Percentiles rank a stretch among this genome's conserved stretches.
Evolutionary conservation across 2,329 filamentous ascomycete species (phyloP).

Genomic region (Neoscytalidium dimidiatum): DNA sequence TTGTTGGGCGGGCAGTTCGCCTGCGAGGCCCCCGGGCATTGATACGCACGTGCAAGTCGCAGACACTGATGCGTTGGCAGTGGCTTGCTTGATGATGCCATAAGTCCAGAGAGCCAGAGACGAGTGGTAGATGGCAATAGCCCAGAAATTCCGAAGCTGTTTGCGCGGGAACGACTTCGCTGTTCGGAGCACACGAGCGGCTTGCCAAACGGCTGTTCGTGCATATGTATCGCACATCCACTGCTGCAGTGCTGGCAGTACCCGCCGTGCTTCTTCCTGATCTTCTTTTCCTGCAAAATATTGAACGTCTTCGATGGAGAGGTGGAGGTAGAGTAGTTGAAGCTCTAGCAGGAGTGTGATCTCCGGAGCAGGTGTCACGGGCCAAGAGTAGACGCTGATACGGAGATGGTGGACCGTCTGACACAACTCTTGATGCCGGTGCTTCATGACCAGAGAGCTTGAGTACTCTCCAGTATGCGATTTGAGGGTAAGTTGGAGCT

Average conservation of each 20-base stretch:
- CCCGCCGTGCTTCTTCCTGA: constrained; percentile 63
- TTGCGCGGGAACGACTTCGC: constrained; percentile 57
- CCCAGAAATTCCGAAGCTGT: constrained; percentile 65
- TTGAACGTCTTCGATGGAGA: constrained; percentile 66
- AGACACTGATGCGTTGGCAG: background rate
- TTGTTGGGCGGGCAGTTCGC: background rate
- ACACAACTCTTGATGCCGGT: constrained; percentile 64
- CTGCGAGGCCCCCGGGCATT: background rate
- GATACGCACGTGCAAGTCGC: constrained; percentile 8
- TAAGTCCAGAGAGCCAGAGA: constrained; percentile 63
- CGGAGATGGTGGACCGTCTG: constrained; percentile 58
- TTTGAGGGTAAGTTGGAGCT: constrained; percentile 23
- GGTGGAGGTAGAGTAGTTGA: constrained; percentile 64
- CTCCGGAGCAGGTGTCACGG: constrained; percentile 4
- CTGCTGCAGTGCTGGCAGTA: constrained; percentile 60
- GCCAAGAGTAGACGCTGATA: constrained; percentile 41
- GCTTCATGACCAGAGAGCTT: constrained; percentile 33
- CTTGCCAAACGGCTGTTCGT: constrained; percentile 66
- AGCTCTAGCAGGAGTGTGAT: constrained; percentile 47
- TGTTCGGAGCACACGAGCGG: constrained; percentile 64
- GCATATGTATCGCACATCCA: constrained; percentile 60
- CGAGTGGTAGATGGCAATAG: constrained; percentile 69
- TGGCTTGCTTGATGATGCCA: constrained; percentile 9
- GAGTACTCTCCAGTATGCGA: background rate
- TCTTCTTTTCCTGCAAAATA: constrained; percentile 69